Base-by-base conservation (phyloP, 805 yeast genomes). In the Clavispora asparagi region DNA sequence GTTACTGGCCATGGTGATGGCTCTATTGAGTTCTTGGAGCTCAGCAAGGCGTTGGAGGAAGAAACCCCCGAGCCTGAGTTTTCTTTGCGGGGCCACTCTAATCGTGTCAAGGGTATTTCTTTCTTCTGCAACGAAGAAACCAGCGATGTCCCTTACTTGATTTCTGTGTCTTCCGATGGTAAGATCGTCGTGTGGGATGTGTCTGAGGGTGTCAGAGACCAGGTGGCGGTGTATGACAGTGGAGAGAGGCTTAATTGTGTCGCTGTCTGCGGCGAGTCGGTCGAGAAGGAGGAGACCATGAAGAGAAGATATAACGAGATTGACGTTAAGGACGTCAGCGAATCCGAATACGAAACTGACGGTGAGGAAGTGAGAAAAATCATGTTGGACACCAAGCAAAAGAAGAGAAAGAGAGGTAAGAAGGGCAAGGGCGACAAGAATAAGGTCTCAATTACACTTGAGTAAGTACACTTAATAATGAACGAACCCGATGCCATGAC, bases 241-340 rank as follows among this genome's bases (percentile, higher is more conserved):
- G 95, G 95, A 11, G 98, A 94, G 67, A 77, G 99, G 59, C 76
- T 94, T 51, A 92, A 88, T 63, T 92, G 97, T 68, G 82, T 90
- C 19, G 77, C 84, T 12, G 76, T 86, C 2, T 80, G 87, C 43
- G 81, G 85, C 35, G 99, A 92, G 60, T 64, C 74, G 8, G 78
- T 92, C 32, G 98, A 94, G 62, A 84, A 84, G 61, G 64, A 76
- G 16, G 81, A 73, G 2, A 79, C 87, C 8, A 80, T 86, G 83
- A 85, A 81, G 67, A 81, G 79, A 64, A 68, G 82, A 59, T 59
- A 62, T 48, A 63, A 64, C 19, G 68, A 65, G 13, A 47, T 58
- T 19, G 73, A 63, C 35, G 59, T 53, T 33, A 61, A 69, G 51
- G 52, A 67, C 49, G 39, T 62, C 66, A 78, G 82, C 44, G 87